Evolutionary conservation across 2,329 filamentous ascomycete species (phyloP).

Genomic region (Neurospora sp.): DNA sequence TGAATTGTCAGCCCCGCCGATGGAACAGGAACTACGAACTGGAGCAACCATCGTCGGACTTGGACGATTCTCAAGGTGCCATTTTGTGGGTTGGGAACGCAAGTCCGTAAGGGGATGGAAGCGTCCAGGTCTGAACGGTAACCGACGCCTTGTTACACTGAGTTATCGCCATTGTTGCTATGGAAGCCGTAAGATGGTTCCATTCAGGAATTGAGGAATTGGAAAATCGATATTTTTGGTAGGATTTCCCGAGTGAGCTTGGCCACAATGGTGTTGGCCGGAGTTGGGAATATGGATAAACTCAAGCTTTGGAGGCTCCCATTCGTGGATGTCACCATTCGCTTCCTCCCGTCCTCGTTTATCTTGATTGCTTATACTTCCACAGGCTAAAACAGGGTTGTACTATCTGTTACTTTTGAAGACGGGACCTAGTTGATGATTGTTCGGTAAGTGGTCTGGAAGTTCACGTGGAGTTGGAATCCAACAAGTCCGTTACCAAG

Average conservation of each 20-base stretch:
- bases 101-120: neutral
- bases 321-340: neutral
- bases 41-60: neutral
- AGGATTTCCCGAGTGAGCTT: neutral
- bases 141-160: neutral
- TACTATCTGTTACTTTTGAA: neutral
- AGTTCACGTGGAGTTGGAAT: neutral
- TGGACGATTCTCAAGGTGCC: neutral
- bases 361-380: neutral
- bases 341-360: neutral
- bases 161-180: neutral
- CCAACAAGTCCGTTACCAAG: neutral
- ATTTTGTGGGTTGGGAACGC: neutral
- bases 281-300: neutral
- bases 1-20: neutral
- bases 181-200: neutral
- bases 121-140: neutral
- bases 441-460: neutral
- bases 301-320: neutral
- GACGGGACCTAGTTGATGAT: neutral
- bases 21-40: neutral
- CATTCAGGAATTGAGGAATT: neutral
- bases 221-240: neutral
- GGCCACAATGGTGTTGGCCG: neutral
- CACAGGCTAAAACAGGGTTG: neutral